Evolutionary conservation across 2,329 filamentous ascomycete species (phyloP), one percentile per base, ranked within the genome.

Genomic region (Elsinoe arachidis): DNA sequence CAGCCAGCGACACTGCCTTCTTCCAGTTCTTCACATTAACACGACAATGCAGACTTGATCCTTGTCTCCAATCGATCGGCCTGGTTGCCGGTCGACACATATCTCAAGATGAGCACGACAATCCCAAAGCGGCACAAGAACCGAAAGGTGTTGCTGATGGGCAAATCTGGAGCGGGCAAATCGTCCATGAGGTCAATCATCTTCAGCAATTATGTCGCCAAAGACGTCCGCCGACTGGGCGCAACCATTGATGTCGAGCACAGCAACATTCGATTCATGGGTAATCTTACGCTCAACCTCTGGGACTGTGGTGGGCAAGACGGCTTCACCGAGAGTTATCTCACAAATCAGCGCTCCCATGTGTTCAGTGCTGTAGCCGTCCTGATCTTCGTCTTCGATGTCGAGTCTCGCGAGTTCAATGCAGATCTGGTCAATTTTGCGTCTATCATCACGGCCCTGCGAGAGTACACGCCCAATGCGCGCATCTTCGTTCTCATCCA

Each of bases 251-350:
- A 99, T 70, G 93, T 99, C 60, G 93, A 99, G 73, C 88, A 97
- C 67, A 96, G 90, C 61, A 93, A 96, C 75, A 93, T 97, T 74
- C 96, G 96, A 73, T 99, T 99, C 76, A 88, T 99, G 75, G 93
- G 93, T 55, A 97, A 97, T 72, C 79, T 99, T 55, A 96, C 93
- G 56, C 81, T 99, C 65, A 97, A 99, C 73, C 82, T 99, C 15
- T 99, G 93, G 93, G 93, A 99, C 74, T 99, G 93, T 71, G 93
- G 93, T 75, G 93, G 92, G 59, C 93, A 99, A 77, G 93, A 97
- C 73, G 92, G 92, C 37, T 99, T 99, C 70, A 96, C 96, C 80
- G 93, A 97, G 70, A 96, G 95, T 72, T 99, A 97, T 76, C 86
- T 99, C 61, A 91, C 88, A 14, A 89, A 95, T 67, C 93, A 97